phyloP scores from a whole-genome alignment of 2,329 filamentous ascomycete species.

The Fusarium albidum region DNA sequence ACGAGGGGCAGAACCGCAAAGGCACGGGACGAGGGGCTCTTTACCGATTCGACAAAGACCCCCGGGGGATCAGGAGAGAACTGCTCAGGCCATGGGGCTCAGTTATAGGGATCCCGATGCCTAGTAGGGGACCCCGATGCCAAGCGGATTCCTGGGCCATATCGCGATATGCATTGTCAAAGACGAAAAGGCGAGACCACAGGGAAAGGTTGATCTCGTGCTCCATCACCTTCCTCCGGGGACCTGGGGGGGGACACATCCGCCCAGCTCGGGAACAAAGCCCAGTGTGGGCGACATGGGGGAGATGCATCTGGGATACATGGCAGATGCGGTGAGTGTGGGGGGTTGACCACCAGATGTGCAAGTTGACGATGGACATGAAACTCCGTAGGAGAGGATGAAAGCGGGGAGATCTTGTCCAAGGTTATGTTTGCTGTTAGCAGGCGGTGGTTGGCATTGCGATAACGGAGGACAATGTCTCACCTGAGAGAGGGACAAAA shows the following conservation, averaged over 20 bases:
- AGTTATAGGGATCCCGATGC: constrained; percentile 8
- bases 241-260: constrained; percentile 1
- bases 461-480: constrained; percentile 4
- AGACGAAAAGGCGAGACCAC: constrained; percentile 16
- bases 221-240: background rate
- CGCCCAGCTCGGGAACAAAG: no score
- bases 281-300: constrained; percentile 26
- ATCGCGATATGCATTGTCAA: constrained; percentile 12
- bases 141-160: constrained; percentile 5
- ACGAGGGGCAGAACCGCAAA: background rate
- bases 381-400: constrained; percentile 8
- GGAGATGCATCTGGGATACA: constrained; percentile 21
- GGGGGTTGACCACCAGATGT: constrained; percentile 19
- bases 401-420: background rate
- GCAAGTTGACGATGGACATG: constrained; percentile 15
- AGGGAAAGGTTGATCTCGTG: constrained; percentile 24
- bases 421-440: background rate
- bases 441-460: constrained; percentile 6
- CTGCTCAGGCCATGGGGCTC: constrained; percentile 3
- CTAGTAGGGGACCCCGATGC: no score
- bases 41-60: constrained; percentile 30
- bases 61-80: constrained; percentile 23
- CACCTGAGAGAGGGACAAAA: background rate
- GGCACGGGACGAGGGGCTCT: constrained; percentile 18
- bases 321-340: constrained; percentile 39